Evolutionary conservation across 345 rosid species (phyloP), one percentile per base, ranked within the genome.

Genomic region (Camelina hispida): DNA sequence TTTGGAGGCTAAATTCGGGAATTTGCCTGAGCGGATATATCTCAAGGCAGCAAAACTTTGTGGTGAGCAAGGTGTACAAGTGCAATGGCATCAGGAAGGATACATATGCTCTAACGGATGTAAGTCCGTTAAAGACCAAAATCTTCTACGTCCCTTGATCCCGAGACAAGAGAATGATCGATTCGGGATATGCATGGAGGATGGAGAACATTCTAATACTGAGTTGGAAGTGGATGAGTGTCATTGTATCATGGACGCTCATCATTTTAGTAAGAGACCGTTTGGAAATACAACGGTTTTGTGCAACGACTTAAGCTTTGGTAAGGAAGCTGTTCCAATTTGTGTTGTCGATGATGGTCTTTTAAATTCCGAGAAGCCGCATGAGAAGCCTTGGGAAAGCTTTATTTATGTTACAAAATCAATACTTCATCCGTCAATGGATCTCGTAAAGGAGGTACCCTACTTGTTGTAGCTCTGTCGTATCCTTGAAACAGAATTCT

Each of bases 21-120:
- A 80, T 37, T 81, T 96, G 74, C 94, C 98, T 9, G 95, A 93
- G 68, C 66, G 85, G 30, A 60, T 88, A 60, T 89, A 88, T 82
- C 87, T 93, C 72, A 96, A 86, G 87, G 99, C 96, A 20, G 99
- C 97, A 76, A 96, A 83, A 74, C 90, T 96, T 40, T 93, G 96
- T 67, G 90, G 99, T 70, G 99, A 96, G 83, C 85, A 88, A 57
- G 88, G 91, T 71, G 83, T 96, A 71, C 87, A 75, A 62, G 87
- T 91, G n/a, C 84, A 83, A 77, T 96, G 99, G 99, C 98, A 96
- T 78, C 87, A 28, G 35, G 92, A 86, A 52, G 91, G 87, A 47
- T 96, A 81, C 73, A 47, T 84, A 57, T 96, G 99, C 74, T 78
- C 91, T 63, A 93, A 91, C 74, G 89, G 96, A 61, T 96, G 99